Evolutionary conservation across 176 grass and related monocot genomes (phyloP).

Genomic region (Triticum timopheevii): DNA sequence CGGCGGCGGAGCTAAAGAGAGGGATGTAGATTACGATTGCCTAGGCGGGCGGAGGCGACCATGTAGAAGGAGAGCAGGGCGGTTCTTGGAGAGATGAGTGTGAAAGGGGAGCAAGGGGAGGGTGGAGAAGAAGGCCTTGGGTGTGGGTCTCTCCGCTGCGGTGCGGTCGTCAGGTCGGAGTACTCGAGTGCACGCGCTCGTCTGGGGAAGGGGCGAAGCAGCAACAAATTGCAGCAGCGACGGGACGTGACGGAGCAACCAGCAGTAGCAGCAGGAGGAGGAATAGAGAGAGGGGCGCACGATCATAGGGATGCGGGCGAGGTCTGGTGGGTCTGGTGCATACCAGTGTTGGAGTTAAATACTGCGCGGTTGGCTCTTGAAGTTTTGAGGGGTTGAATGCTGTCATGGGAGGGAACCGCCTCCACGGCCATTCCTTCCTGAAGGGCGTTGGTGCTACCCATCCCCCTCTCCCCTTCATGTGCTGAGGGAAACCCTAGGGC

Average conservation of each 20-base stretch:
- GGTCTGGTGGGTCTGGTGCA: not conserved
- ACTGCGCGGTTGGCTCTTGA: too few species aligned
- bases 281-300: not conserved
- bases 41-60: not conserved
- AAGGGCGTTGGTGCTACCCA: too few species aligned
- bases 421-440: too few species aligned
- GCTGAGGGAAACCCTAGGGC: too few species aligned
- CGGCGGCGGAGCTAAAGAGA: not conserved
- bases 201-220: not conserved
- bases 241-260: not conserved
- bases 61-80: not conserved
- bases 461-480: too few species aligned
- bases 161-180: not conserved
- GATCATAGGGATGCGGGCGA: not conserved
- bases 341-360: too few species aligned
- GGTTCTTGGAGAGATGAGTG: not conserved
- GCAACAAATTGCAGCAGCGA: not conserved
- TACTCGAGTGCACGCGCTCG: not conserved
- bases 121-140: not conserved
- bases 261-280: not conserved
- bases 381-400: too few species aligned
- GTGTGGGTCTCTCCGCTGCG: not conserved
- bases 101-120: not conserved
- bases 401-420: too few species aligned
- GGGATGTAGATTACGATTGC: too few species aligned